phyloP scores from a whole-genome alignment of 2,329 filamentous ascomycete genomes.

The Beauveria rudraprayagi region DNA sequence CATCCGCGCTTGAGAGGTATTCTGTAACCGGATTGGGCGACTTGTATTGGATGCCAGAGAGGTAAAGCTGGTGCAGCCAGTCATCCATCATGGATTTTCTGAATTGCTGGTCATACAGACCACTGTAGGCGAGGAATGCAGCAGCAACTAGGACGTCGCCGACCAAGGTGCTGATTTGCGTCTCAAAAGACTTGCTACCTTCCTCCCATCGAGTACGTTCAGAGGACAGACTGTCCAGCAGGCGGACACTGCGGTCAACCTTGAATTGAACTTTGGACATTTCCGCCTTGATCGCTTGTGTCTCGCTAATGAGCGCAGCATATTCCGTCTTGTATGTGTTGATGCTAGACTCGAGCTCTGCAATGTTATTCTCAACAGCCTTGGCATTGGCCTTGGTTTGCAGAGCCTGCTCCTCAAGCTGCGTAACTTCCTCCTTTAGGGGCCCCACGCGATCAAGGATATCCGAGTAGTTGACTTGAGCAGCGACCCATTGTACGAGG shows the following conservation, averaged over 20 bases:
- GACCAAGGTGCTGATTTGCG: constrained; percentile 91
- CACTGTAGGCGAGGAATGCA: constrained; percentile 92
- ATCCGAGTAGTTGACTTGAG: constrained; percentile 95
- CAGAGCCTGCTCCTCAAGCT: constrained; percentile 80
- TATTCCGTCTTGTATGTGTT: constrained; percentile 95
- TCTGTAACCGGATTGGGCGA: constrained; percentile 90
- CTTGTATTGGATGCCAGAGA: constrained; percentile 93
- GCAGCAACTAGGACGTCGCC: constrained; percentile 95
- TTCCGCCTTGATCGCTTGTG: constrained; percentile 91
- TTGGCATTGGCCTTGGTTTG: constrained; percentile 91
- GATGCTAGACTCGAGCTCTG: constrained; percentile 79
- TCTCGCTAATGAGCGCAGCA: constrained; percentile 90
- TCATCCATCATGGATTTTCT: constrained; percentile 96
- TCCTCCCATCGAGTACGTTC: constrained; percentile 93
- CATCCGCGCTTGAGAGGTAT: constrained; percentile 92
- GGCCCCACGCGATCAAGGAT: constrained; percentile 93
- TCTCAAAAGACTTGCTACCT: constrained; percentile 95
- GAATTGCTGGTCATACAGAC: constrained; percentile 96
- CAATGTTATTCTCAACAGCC: constrained; percentile 82
- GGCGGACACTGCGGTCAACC: constrained; percentile 88
- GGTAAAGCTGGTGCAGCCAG: constrained; percentile 86
- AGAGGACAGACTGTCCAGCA: constrained; percentile 90
- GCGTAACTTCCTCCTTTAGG: constrained; percentile 77
- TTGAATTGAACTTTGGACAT: constrained; percentile 97
- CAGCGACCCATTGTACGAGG: constrained; percentile 92